Conservation (phyloP, 371 early-diverging fungal genomes). For the Mucor saturninus region DNA sequence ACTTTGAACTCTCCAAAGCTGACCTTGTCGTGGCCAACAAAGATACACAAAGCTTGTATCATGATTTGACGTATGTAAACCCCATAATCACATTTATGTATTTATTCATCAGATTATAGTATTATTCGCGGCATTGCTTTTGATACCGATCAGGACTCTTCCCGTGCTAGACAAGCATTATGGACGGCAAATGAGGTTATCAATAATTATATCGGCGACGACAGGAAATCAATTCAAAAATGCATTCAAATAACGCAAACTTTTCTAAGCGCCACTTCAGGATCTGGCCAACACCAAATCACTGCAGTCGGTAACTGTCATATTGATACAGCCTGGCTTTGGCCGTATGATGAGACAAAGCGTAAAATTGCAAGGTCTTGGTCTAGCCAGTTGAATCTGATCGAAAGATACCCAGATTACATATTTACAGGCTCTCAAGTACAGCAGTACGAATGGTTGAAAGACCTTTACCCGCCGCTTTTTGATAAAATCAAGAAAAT, state of each 20-base stretch:
- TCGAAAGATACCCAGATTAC: slow-evolving; percentile 88
- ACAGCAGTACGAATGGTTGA: slow-evolving; percentile 95
- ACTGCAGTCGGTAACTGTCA: slow-evolving; percentile 90
- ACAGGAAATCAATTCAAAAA: slow-evolving; percentile 55
- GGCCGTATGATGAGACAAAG: slow-evolving; percentile 97
- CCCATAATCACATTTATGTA: neutral
- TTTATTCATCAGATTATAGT: slow-evolving; percentile 30
- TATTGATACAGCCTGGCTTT: slow-evolving; percentile 83
- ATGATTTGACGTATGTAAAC: slow-evolving; percentile 60
- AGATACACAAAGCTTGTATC: slow-evolving; percentile 67
- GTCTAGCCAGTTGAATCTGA: slow-evolving; percentile 85
- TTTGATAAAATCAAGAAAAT: slow-evolving; percentile 78
- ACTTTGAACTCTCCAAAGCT: slow-evolving; percentile 55
- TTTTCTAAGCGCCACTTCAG: slow-evolving; percentile 70
- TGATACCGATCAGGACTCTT: slow-evolving; percentile 71
- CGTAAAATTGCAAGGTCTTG: slow-evolving; percentile 94
- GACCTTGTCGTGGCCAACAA: slow-evolving; percentile 76
- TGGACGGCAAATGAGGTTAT: slow-evolving; percentile 80
- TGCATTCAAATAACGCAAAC: slow-evolving; percentile 61
- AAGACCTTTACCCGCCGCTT: slow-evolving; percentile 80
- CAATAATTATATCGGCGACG: slow-evolving; percentile 68
- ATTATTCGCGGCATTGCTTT: slow-evolving; percentile 79
- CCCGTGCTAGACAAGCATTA: slow-evolving; percentile 72
- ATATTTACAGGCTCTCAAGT: slow-evolving; percentile 89
- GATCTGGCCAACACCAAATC: slow-evolving; percentile 64